Percentiles rank a stretch among this genome's conserved stretches.
These are phyloP conservation scores for Cinchona pubescens DNA, from an alignment of 257 asterid species.

Conservation along the genomic window DNA sequence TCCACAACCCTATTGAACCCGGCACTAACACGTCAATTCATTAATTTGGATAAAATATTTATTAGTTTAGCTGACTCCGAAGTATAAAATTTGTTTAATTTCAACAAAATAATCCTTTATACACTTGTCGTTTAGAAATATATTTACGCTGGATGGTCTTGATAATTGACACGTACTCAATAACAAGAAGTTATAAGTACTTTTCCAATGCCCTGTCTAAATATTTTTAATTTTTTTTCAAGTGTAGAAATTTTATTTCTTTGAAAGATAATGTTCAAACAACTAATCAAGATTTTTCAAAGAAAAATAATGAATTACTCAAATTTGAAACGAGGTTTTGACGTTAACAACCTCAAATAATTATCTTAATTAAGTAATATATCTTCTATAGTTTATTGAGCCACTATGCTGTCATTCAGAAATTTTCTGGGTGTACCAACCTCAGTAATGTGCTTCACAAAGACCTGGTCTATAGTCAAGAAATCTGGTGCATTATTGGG, in stretches of 20 bases:
- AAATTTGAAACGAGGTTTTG: not conserved
- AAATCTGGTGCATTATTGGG: not conserved
- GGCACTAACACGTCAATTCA: conserved; percentile 8
- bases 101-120: not conserved
- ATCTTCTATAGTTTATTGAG: not conserved
- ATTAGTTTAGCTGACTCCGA: not conserved
- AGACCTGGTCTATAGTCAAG: not conserved
- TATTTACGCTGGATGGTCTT: too few relatives aligned
- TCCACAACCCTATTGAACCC: conserved; percentile 5
- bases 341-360: not conserved
- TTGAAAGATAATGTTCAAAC: not conserved
- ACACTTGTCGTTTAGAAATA: too few relatives aligned
- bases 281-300: not conserved
- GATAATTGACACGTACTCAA: too few relatives aligned
- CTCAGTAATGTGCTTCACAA: not conserved
- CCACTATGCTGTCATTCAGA: too few relatives aligned
- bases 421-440: not conserved
- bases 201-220: too few relatives aligned
- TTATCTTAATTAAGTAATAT: not conserved
- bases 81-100: not conserved
- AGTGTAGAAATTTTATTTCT: not conserved
- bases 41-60: not conserved
- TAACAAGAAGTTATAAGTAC: too few relatives aligned
- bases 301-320: not conserved
- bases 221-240: too few relatives aligned